Evolutionary conservation across 495 filamentous ascomycete genomes (phyloP), one percentile per base, ranked within the genome.

Genomic region (Achaetomiella virescens): DNA sequence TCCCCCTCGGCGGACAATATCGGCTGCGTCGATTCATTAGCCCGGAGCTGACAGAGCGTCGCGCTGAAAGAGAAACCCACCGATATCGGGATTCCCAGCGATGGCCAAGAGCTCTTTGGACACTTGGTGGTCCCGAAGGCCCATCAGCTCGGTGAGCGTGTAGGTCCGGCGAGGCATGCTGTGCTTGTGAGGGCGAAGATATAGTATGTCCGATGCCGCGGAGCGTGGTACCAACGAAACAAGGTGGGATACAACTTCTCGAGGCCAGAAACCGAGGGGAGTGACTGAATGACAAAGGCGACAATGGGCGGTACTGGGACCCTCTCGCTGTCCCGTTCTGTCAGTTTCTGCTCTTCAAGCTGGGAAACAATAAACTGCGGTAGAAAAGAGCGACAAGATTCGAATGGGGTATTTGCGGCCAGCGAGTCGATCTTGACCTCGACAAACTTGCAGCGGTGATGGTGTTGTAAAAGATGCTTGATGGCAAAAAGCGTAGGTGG

Each of bases 131-230:
- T 54, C 46, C 29, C 69, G 64, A 35, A 76, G 64, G 40, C 46
- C 36, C 7, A 75, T 44, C 3, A 77, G 72, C 68, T 77, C 71
- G 6, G 57, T 48, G 18, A 72, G 48, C 17, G 55, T 68, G 42
- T 77, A 77, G 0, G 48, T 66, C 0, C 64, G 62, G 12, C 63
- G 55, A 40, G 64, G 59, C 73, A 77, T 76, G 20, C 38, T 55
- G 56, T 40, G n/a, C 10, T 43, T 38, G 41, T 35, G 33, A 53
- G 65, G 12, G 65, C 71, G 49, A 69, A 73, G 38, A 74, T 9
- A 46, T 54, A 63, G 62, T 71, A 70, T 8, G 61, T 61, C 9
- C 69, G 67, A 41, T 66, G 63, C 2, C 40, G 40, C 5, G 24
- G 38, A 14, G 38, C n/a, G 37, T 61, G 59, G 47, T 64, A 52